These are phyloP conservation scores for Aspergillus ibericus DNA, from an alignment of 2,329 filamentous ascomycete genomes.

Conservation along the genomic window DNA sequence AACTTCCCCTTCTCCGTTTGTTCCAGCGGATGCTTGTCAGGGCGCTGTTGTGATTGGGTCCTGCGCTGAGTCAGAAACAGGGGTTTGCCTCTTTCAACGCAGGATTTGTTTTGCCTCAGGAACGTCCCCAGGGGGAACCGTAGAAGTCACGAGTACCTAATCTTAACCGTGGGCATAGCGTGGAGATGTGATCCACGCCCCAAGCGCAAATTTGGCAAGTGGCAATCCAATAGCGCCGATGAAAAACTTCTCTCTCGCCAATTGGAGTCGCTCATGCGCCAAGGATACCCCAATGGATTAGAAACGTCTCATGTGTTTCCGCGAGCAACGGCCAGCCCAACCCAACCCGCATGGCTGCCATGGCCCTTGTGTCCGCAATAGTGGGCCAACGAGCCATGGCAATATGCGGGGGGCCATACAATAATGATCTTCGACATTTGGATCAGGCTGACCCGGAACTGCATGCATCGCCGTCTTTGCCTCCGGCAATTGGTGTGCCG, in stretches of 20 bases:
- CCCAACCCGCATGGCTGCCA: neutral
- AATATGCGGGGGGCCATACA: neutral
- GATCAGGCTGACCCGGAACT: neutral
- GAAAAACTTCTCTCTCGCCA: neutral
- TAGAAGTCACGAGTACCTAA: neutral
- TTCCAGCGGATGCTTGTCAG: neutral
- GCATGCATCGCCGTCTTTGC: neutral
- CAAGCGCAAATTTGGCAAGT: neutral
- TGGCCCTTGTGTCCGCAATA: neutral
- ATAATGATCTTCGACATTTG: neutral
- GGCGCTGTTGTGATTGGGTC: neutral
- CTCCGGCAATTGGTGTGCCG: neutral
- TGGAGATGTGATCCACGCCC: neutral
- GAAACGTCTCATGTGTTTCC: neutral
- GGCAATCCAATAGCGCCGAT: neutral
- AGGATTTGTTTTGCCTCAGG: neutral
- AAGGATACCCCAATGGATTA: neutral
- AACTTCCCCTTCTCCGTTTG: neutral
- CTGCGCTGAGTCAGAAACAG: neutral
- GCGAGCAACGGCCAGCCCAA: neutral
- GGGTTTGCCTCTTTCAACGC: neutral
- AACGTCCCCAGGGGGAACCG: neutral
- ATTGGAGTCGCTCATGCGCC: neutral
- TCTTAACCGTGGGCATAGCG: neutral
- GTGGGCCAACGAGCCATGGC: constrained; percentile 1